Base-by-base conservation (phyloP, 495 filamentous ascomycete genomes). In the Achaetomiella virescens region DNA sequence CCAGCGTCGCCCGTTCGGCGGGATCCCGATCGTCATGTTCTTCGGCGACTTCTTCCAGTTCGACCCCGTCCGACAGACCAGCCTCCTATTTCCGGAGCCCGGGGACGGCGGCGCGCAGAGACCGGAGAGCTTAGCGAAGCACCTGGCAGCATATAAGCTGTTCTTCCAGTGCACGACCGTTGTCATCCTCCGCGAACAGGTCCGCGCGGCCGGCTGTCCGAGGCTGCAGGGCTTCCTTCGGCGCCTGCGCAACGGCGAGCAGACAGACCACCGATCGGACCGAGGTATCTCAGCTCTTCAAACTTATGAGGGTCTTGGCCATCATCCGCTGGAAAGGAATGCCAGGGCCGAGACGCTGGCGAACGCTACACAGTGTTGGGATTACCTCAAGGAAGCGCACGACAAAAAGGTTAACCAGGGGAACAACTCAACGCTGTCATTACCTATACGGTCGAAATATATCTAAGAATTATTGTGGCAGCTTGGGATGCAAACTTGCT, bases 21-120 rank as follows among this genome's bases (percentile, higher is more conserved):
- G 53, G 21, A 48, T 55, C 36, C 53, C 43, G 8, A 55, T 55
- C 15, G 43, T 48, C 33, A 33, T 55, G 20, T 48, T 48, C 43
- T 55, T 48, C 27, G 33, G 43, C 18, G 53, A 55, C 44, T 55
- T 55, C 35, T 55, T 55, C 53, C 35, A 55, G 53, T 55, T 55
- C 53, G 33, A 55, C 21, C 53, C 43, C 31, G 36, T 55, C n/a
- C 15, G 24, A 18, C 33, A 48, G 35, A 55, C 53, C 44, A 55
- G 53, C 53, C 53, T 55, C 22, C 35, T 48, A 8, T 46, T 55
- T 35, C 44, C 35, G n/a, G 27, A 18, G 53, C 43, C 44, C 9
- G 48, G 25, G 27, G 53, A 55, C 27, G 22, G 53, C 14, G 20
- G 37, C 37, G 27, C 25, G 21, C 35, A 55, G 44, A 48, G 24